phyloP scores from a whole-genome alignment of 345 rosid species.

The Aquilaria sinensis region DNA sequence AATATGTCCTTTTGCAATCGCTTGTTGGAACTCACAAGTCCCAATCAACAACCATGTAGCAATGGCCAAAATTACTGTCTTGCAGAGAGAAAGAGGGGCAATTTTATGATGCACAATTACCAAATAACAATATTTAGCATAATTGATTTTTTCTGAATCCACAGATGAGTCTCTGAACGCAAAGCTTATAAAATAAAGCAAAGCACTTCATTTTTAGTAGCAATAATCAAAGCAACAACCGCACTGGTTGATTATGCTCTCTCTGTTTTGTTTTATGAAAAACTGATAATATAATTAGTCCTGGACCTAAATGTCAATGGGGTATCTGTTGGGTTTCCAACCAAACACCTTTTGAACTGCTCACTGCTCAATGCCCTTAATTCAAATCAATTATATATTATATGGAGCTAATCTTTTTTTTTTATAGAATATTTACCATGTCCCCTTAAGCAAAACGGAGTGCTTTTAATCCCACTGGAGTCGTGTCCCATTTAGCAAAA shows the following conservation, averaged over 20 bases:
- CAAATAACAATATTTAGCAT: conserved; percentile 15
- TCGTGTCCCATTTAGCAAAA: too few species aligned
- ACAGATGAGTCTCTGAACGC: conserved; percentile 13
- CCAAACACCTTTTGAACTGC: conserved; percentile 1
- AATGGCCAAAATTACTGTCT: conserved; percentile 34
- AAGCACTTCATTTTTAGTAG: background rate
- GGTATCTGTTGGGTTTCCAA: conserved; percentile 13
- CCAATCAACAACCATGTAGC: conserved; percentile 23
- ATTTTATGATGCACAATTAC: conserved; percentile 13
- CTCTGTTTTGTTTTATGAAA: conserved; percentile 5
- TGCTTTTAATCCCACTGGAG: too few species aligned
- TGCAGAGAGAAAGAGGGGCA: conserved; percentile 1
- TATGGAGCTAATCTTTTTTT: too few species aligned
- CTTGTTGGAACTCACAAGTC: background rate
- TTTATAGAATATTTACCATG: too few species aligned
- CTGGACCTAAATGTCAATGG: conserved; percentile 7
- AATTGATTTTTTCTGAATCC: conserved; percentile 3
- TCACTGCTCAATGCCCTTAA: background rate
- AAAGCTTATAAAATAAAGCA: conserved; percentile 8
- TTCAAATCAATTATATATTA: background rate
- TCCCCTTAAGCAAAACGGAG: too few species aligned
- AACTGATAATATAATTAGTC: background rate
- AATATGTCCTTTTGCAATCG: too few species aligned
- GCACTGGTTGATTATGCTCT: conserved; percentile 10
- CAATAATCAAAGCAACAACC: conserved; percentile 4